Conservation (phyloP, 2,329 filamentous ascomycete species). For the Botrytis galanthina region DNA sequence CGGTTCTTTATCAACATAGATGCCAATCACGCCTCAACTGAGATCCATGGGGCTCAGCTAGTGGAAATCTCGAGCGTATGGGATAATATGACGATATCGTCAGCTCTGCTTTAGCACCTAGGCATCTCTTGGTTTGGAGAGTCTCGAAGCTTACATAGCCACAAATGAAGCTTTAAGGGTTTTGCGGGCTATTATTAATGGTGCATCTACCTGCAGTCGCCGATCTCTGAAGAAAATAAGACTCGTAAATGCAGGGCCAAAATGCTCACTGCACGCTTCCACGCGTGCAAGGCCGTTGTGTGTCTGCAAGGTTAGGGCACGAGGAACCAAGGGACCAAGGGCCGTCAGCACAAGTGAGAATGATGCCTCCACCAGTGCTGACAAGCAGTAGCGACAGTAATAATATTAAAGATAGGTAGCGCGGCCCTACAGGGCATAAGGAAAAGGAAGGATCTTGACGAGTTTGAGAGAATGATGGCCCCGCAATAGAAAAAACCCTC, state of each 20-base stretch:
- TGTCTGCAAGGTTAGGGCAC: not conserved
- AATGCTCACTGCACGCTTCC: not conserved
- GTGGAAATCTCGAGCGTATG: not conserved
- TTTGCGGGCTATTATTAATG: not conserved
- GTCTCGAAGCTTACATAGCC: not conserved
- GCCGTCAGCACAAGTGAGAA: constrained; percentile 3
- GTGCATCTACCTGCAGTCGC: not conserved
- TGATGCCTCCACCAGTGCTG: not conserved
- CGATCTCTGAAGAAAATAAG: not conserved
- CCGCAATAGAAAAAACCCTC: not conserved
- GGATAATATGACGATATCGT: constrained; percentile 2
- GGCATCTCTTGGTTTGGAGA: not conserved
- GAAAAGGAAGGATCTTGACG: constrained; percentile 1
- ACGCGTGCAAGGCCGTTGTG: not conserved
- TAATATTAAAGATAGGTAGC: not conserved
- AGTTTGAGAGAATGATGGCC: constrained; percentile 6
- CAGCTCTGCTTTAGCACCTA: not conserved
- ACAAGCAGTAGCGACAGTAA: constrained; percentile 1
- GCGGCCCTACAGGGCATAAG: not conserved
- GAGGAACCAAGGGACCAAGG: not conserved
- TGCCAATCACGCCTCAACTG: not conserved
- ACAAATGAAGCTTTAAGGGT: not conserved
- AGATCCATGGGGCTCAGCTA: not conserved
- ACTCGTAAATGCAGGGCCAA: not conserved
- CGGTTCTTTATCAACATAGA: not conserved